Evolutionary conservation across 208 protist genomes (phyloP).

Genomic region (Acanthamoeba sp.): DNA sequence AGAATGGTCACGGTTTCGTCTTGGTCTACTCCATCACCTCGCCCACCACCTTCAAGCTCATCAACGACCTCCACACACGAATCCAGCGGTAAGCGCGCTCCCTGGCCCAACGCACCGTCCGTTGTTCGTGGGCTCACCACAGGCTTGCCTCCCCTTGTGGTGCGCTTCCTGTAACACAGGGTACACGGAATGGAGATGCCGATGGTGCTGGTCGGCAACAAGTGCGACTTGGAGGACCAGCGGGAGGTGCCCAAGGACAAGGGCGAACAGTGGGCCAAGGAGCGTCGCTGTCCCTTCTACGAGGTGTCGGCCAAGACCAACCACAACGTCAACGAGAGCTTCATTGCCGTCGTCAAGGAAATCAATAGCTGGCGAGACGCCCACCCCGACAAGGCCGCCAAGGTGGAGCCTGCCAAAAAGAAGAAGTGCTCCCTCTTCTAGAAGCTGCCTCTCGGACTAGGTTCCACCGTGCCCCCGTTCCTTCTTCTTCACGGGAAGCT

Average conservation of each 20-base stretch:
- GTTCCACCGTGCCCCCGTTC: too few species aligned
- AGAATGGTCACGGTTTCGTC: conserved; percentile 80
- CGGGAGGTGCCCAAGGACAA: conserved; percentile 87
- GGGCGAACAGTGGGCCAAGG: conserved; percentile 83
- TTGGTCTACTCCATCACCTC: conserved; percentile 79
- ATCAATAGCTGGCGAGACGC: conserved; percentile 12
- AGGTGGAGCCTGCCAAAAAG: conserved; percentile 11
- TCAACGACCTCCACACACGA: conserved; percentile 17
- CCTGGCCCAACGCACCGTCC: too few species aligned
- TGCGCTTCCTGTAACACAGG: background rate
- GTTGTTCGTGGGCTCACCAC: too few species aligned
- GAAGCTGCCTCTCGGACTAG: too few species aligned
- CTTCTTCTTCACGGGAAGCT: too few species aligned
- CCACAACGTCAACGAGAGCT: conserved; percentile 85
- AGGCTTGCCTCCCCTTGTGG: too few species aligned
- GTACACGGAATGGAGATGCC: conserved; percentile 55
- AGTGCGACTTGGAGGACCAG: conserved; percentile 89
- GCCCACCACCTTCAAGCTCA: conserved; percentile 42
- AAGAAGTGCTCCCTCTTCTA: conserved; percentile 42
- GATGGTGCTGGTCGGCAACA: conserved; percentile 89
- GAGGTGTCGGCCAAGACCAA: conserved; percentile 87
- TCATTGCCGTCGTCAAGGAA: conserved; percentile 77
- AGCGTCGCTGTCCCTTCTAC: conserved; percentile 82
- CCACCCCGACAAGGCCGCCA: conserved; percentile 1
- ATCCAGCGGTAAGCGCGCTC: background rate